Conservation (phyloP, 805 yeast genomes). For the Ogataea minuta region DNA sequence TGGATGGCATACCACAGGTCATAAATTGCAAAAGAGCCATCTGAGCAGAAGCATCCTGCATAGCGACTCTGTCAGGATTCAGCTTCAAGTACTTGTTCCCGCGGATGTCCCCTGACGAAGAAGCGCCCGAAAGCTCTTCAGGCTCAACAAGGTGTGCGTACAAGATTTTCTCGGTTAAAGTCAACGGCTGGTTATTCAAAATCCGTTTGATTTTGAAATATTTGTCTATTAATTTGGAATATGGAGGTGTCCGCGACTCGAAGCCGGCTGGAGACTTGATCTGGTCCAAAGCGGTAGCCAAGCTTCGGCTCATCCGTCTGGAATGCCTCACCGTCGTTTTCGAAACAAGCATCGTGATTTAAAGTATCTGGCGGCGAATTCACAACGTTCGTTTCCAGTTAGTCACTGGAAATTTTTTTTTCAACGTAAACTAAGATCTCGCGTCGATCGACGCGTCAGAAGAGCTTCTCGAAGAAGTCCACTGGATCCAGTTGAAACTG, state of each 20-base stretch:
- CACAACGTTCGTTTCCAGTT: constrained; percentile 8
- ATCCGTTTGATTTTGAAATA: constrained; percentile 42
- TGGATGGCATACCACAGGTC: constrained; percentile 90
- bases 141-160: constrained; percentile 96
- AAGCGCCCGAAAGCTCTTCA: constrained; percentile 66
- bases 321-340: constrained; percentile 8
- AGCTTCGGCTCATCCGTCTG: constrained; percentile 19
- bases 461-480: constrained; percentile 18
- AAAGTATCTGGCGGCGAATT: not conserved
- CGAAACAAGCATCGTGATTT: constrained; percentile 13
- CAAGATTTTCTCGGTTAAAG: constrained; percentile 92
- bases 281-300: constrained; percentile 28
- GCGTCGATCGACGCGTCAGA: constrained; percentile 13
- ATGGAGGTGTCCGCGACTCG: constrained; percentile 82
- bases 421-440: not conserved
- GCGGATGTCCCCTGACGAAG: constrained; percentile 46
- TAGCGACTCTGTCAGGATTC: constrained; percentile 97
- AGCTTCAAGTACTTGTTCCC: constrained; percentile 90
- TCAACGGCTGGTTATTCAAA: constrained; percentile 57
- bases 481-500: constrained; percentile 18
- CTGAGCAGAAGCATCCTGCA: constrained; percentile 99
- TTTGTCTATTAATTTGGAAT: constrained; percentile 66
- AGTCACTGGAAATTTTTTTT: constrained; percentile 18
- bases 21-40: constrained; percentile 96
- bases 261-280: constrained; percentile 55